Conservation (phyloP, 495 filamentous ascomycete genomes). For the Penicillium malachiteum region DNA sequence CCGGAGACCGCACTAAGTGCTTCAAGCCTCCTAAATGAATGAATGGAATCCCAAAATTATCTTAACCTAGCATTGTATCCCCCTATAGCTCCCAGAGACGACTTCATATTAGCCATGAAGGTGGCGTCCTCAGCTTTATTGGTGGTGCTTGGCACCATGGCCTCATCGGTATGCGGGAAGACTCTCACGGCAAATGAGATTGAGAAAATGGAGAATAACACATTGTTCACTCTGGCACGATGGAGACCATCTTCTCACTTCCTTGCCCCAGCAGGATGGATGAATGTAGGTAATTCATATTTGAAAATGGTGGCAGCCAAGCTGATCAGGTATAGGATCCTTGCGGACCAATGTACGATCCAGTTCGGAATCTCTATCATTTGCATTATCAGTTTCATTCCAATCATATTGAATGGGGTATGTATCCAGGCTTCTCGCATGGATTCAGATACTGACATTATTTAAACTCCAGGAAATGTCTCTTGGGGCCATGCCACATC, state of each 20-base stretch:
- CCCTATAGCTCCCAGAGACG: no score
- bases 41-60: neutral
- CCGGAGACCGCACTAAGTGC: neutral
- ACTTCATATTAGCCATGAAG: neutral
- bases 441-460: neutral
- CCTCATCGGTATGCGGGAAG: conserved; percentile 5
- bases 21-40: neutral
- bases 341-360: conserved; percentile 17
- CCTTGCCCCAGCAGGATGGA: conserved; percentile 20
- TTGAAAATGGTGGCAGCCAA: neutral
- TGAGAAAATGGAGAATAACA: conserved; percentile 18
- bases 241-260: conserved; percentile 21
- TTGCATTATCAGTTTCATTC: conserved; percentile 20
- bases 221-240: conserved; percentile 7
- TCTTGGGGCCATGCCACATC: conserved; percentile 21
- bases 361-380: conserved; percentile 11
- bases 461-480: conserved; percentile 8
- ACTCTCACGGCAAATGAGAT: conserved; percentile 11
- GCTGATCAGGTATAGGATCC: conserved; percentile 8
- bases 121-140: neutral
- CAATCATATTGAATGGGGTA: conserved; percentile 19
- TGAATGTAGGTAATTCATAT: conserved; percentile 11
- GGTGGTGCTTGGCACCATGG: conserved; percentile 6
- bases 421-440: neutral
- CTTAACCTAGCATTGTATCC: no score